Percentiles rank a stretch among this genome's conserved stretches.
phyloP scores from a whole-genome alignment of 2,329 filamentous ascomycete genomes.

The Fusarium globosum region DNA sequence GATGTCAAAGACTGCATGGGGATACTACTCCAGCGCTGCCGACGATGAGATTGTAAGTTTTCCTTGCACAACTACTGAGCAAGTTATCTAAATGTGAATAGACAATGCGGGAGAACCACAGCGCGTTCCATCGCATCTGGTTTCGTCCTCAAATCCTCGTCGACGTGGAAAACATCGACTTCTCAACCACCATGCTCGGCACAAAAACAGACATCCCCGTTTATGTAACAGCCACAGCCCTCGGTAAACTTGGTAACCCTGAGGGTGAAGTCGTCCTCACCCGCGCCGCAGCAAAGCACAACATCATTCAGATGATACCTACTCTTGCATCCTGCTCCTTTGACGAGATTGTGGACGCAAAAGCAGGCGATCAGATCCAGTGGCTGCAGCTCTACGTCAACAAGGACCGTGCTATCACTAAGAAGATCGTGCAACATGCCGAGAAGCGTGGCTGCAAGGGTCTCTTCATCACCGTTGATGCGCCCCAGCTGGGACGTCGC shows the following conservation, averaged over 20 bases:
- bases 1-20: slow-evolving; percentile 98
- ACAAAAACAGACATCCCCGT: slow-evolving; percentile 86
- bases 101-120: slow-evolving; percentile 96
- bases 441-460: slow-evolving; percentile 92
- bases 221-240: slow-evolving; percentile 95
- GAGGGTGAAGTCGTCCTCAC: slow-evolving; percentile 96
- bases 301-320: slow-evolving; percentile 98
- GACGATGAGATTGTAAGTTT: slow-evolving; percentile 58
- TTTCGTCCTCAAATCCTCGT: slow-evolving; percentile 91
- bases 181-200: slow-evolving; percentile 93
- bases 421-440: slow-evolving; percentile 89
- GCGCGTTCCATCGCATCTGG: slow-evolving; percentile 96
- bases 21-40: slow-evolving; percentile 94
- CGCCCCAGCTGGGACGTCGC: slow-evolving; percentile 90
- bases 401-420: slow-evolving; percentile 91
- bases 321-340: slow-evolving; percentile 97
- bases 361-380: slow-evolving; percentile 81
- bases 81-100: slow-evolving; percentile 50
- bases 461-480: slow-evolving; percentile 98
- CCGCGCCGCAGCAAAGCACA: slow-evolving; percentile 82
- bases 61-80: neutral
- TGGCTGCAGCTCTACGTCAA: slow-evolving; percentile 99
- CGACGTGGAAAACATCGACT: slow-evolving; percentile 88
- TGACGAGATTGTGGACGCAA: slow-evolving; percentile 94
- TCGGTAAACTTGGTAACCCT: slow-evolving; percentile 92